Evolutionary conservation across 768 basidiomycete species (phyloP).

Genomic region (Pulveroboletus sp.): DNA sequence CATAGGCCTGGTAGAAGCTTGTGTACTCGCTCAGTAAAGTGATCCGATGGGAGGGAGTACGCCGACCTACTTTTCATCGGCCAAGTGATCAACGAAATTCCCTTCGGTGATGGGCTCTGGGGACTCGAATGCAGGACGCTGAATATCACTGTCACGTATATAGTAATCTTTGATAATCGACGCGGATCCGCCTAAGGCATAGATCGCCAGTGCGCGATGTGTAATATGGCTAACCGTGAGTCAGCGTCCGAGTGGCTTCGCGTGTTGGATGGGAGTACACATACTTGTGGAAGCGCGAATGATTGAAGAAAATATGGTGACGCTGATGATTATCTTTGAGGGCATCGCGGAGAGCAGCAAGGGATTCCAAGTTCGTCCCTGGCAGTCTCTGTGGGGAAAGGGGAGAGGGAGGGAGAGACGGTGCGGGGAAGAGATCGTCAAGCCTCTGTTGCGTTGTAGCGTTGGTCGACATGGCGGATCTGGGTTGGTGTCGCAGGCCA

Average conservation of each 20-base stretch:
- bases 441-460: not conserved
- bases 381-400: slow-evolving; percentile 26
- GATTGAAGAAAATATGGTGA: slow-evolving; percentile 48
- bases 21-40: not conserved
- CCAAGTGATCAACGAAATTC: slow-evolving; percentile 24
- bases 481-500: not conserved
- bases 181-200: slow-evolving; percentile 23
- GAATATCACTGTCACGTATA: slow-evolving; percentile 12
- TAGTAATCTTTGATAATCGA: slow-evolving; percentile 25
- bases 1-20: slow-evolving; percentile 28
- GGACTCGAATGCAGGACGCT: slow-evolving; percentile 22
- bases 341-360: slow-evolving; percentile 23
- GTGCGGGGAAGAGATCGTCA: slow-evolving; percentile 23
- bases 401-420: slow-evolving; percentile 22
- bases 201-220: slow-evolving; percentile 28
- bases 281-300: slow-evolving; percentile 48
- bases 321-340: slow-evolving; percentile 47
- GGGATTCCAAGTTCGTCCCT: slow-evolving; percentile 21
- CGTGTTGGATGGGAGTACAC: slow-evolving; percentile 1
- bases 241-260: not conserved
- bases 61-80: slow-evolving; percentile 22
- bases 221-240: slow-evolving; percentile 21
- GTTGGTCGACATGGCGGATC: slow-evolving; percentile 10
- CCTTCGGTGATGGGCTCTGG: slow-evolving; percentile 21
- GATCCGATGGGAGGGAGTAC: not conserved